Conservation (phyloP, 2,329 filamentous ascomycete genomes). For the Ophiostoma sp. region DNA sequence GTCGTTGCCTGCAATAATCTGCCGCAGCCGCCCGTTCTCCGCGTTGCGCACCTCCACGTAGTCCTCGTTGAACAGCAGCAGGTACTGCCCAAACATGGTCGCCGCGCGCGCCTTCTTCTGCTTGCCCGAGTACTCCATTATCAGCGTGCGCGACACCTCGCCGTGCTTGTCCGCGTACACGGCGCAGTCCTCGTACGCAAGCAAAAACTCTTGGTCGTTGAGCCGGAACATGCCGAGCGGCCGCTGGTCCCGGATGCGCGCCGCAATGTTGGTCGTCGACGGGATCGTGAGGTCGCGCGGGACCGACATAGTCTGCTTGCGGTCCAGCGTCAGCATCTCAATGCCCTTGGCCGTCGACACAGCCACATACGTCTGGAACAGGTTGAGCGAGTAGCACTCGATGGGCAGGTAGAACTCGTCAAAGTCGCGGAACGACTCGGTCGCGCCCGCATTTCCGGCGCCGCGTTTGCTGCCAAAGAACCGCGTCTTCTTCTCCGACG, state of each 20-base stretch:
- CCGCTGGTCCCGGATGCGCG: slow-evolving; percentile 72
- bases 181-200: slow-evolving; percentile 91
- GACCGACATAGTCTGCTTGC: slow-evolving; percentile 91
- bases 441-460: slow-evolving; percentile 56
- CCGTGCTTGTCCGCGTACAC: slow-evolving; percentile 98
- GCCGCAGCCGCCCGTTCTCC: slow-evolving; percentile 85
- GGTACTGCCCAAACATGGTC: slow-evolving; percentile 84
- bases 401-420: slow-evolving; percentile 98
- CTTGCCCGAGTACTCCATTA: slow-evolving; percentile 98
- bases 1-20: slow-evolving; percentile 89
- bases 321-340: slow-evolving; percentile 93
- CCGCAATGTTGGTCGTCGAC: slow-evolving; percentile 77
- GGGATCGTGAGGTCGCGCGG: slow-evolving; percentile 71
- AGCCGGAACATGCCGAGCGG: slow-evolving; percentile 96
- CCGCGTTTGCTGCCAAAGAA: slow-evolving; percentile 57
- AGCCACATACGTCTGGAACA: slow-evolving; percentile 91
- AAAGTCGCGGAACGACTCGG: slow-evolving; percentile 95
- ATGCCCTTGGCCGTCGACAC: slow-evolving; percentile 89
- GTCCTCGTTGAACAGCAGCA: slow-evolving; percentile 89
- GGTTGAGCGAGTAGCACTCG: slow-evolving; percentile 90
- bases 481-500: slow-evolving; percentile 73
- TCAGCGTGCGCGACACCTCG: slow-evolving; percentile 85
- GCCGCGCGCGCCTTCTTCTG: slow-evolving; percentile 71
- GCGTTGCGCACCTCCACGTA: slow-evolving; percentile 97
- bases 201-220: slow-evolving; percentile 83